Evolutionary conservation across 2,329 filamentous ascomycete species (phyloP), one percentile per base, ranked within the genome.

Genomic region (Epichloe scottii): DNA sequence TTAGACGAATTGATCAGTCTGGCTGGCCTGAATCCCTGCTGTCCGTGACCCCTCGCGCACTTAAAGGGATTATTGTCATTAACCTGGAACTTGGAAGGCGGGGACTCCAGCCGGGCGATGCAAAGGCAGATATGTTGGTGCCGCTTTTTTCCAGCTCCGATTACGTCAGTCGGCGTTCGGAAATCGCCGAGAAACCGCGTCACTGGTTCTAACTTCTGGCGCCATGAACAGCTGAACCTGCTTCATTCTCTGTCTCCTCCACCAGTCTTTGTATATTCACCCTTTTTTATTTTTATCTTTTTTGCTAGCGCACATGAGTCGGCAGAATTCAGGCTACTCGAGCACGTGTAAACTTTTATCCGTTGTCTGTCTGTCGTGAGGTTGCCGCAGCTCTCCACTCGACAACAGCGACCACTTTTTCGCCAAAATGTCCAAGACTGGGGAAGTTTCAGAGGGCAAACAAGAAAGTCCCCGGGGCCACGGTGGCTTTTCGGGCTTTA

Each of bases 401-500:
- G 15, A 21, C n/a, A 17, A 34, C 26, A 33, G 15, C n/a, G 23
- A 38, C n/a, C 14, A n/a, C 40, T 30, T 14, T 6, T 10, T 26
- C 2, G 5, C 12, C 8, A 35, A 19, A 17, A 50, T 54, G 50
- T 44, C 46, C 33, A 39, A 30, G 43, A 49, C 50, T n/a, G 52
- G 38, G 10, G 41, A 51, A 14, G 43, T 45, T 5, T 30, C 50
- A 1, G 26, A 50, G 17, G 38, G 46, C 17, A 30, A 51, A 8
- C 21, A 43, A 44, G 33, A 19, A 17, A 43, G 35, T 7, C 14
- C 38, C 21, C 21, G 43, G 12, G 35, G 38, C 3, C 52, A 56
- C n/a, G 57, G 63, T 33, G 61, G 58, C 38, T 62, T 66, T 51
- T 60, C 62, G 4, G 59, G 66, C 52, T 60, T 75, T 47, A 58